A percentile compares a stretch with the other conserved stretches of the same genome.
phyloP scores from a whole-genome alignment of 768 basidiomycete species.

The Tricholoma sp. region DNA sequence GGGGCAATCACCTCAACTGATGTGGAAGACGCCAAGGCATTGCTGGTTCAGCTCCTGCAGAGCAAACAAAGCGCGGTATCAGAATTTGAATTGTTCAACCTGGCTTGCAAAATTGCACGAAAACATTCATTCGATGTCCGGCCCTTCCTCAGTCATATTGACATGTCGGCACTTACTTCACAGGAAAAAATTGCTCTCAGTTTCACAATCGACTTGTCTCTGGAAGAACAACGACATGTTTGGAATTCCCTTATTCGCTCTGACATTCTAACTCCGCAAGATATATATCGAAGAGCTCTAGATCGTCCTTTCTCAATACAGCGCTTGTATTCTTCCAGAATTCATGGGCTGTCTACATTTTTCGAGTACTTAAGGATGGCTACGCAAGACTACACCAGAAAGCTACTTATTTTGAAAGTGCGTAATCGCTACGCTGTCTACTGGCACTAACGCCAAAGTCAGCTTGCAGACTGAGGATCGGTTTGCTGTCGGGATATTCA shows the following conservation, averaged over 20 bases:
- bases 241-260: conserved; percentile 66
- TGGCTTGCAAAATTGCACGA: conserved; percentile 41
- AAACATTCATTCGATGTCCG: conserved; percentile 39
- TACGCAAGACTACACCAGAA: conserved; percentile 51
- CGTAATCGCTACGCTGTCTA: not conserved
- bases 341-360: conserved; percentile 49
- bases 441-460: not conserved
- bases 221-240: conserved; percentile 39
- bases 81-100: conserved; percentile 56
- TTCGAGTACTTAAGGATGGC: conserved; percentile 58
- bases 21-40: conserved; percentile 32
- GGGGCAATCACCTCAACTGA: conserved; percentile 20
- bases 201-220: conserved; percentile 32
- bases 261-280: conserved; percentile 46
- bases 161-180: conserved; percentile 51
- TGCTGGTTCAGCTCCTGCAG: conserved; percentile 42
- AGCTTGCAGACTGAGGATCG: conserved; percentile 49
- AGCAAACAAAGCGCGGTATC: conserved; percentile 50
- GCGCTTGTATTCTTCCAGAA: conserved; percentile 52
- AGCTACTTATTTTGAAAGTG: conserved; percentile 56
- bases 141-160: conserved; percentile 44
- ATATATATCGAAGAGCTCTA: conserved; percentile 48
- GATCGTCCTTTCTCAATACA: conserved; percentile 52
- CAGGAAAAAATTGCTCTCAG: conserved; percentile 51
- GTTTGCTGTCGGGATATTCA: conserved; percentile 60